These are phyloP conservation scores for Agarophyton chilense DNA, from an alignment of 23 red algal genomes.

Conservation along the genomic window DNA sequence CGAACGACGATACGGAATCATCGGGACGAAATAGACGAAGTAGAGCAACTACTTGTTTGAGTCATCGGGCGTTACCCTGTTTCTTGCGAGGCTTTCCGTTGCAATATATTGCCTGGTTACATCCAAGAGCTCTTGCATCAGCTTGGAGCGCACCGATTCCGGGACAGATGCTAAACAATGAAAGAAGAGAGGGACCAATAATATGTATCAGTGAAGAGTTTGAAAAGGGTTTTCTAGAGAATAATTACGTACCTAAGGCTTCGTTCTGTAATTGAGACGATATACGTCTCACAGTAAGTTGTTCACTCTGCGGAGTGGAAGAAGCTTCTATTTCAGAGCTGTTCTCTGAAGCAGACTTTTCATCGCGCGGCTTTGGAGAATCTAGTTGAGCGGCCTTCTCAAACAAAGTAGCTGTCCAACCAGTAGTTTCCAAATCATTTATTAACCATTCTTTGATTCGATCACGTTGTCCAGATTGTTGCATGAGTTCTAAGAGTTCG, in stretches of 20 bases:
- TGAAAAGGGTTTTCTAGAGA: neutral
- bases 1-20: too few relatives aligned
- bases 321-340: neutral
- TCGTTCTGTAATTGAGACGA: conserved; percentile 8
- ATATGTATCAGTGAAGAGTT: neutral
- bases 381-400: neutral
- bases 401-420: conserved; percentile 8
- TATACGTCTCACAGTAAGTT: conserved; percentile 24
- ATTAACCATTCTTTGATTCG: conserved; percentile 33
- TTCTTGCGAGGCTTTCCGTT: neutral
- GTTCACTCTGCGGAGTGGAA: neutral
- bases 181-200: neutral
- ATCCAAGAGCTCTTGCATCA: conserved; percentile 31
- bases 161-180: conserved; percentile 1
- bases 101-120: neutral
- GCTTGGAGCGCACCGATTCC: conserved; percentile 5
- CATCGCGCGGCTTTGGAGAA: neutral
- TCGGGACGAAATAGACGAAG: too few relatives aligned
- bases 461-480: conserved; percentile 13
- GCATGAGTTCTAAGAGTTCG: neutral
- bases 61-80: neutral
- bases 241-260: conserved; percentile 11
- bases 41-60: neutral
- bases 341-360: neutral
- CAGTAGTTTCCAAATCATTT: conserved; percentile 14